These are phyloP conservation scores for Casuarina equisetifolia DNA, from an alignment of 306 rosid species.

Conservation along the genomic window DNA sequence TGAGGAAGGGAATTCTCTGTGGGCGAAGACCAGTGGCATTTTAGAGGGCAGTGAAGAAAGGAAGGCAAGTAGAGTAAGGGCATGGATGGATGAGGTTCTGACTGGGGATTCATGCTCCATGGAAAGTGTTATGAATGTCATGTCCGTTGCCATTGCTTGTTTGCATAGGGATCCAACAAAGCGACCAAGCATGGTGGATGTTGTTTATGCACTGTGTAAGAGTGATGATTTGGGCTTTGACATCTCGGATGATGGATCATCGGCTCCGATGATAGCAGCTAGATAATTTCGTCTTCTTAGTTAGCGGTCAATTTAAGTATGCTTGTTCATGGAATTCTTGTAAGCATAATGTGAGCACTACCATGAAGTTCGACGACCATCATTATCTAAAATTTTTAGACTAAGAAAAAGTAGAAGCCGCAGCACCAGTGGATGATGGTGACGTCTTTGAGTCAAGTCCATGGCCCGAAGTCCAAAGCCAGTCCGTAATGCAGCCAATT, in stretches of 20 bases:
- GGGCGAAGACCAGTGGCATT: slow-evolving; percentile 42
- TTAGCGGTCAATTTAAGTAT: not conserved
- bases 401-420: too few species aligned
- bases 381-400: too few species aligned
- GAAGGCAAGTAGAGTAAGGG: slow-evolving; percentile 44
- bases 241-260: slow-evolving; percentile 57
- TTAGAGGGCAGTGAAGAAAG: slow-evolving; percentile 58
- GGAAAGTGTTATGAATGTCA: slow-evolving; percentile 60
- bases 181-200: slow-evolving; percentile 84
- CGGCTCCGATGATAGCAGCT: slow-evolving; percentile 47
- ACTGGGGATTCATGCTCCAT: slow-evolving; percentile 51
- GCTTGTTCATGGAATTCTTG: not conserved
- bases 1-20: slow-evolving; percentile 53
- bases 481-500: too few species aligned
- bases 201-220: slow-evolving; percentile 68
- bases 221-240: slow-evolving; percentile 70
- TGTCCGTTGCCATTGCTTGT: slow-evolving; percentile 71
- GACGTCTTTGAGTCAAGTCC: too few species aligned
- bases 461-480: too few species aligned
- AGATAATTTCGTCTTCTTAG: slow-evolving; percentile 37
- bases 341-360: not conserved
- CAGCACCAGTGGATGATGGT: too few species aligned
- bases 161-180: slow-evolving; percentile 64
- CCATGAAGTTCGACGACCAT: too few species aligned
- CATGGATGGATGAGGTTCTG: slow-evolving; percentile 60